phyloP scores from a whole-genome alignment of 2,329 filamentous ascomycete species.

The Monilinia aucupariae region DNA sequence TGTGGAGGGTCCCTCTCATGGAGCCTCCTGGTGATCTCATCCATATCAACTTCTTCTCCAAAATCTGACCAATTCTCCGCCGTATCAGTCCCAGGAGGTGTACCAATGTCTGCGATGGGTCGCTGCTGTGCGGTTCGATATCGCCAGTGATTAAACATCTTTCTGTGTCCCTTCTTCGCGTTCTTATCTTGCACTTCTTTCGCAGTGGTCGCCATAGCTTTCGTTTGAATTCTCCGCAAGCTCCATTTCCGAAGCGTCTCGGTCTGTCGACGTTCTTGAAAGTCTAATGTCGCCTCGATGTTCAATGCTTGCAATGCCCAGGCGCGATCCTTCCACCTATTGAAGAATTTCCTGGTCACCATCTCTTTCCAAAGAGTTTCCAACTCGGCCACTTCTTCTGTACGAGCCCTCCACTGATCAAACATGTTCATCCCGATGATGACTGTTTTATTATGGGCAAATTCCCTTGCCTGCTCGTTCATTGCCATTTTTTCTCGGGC shows the following conservation, averaged over 20 bases:
- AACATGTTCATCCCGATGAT: conserved; percentile 32
- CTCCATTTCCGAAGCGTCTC: conserved; percentile 34
- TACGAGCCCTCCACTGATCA: conserved; percentile 32
- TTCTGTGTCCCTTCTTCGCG: conserved; percentile 33
- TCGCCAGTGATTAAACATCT: conserved; percentile 34
- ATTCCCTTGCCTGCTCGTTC: conserved; percentile 30
- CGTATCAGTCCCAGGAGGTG: conserved; percentile 21
- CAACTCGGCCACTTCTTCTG: conserved; percentile 30
- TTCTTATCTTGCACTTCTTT: conserved; percentile 33
- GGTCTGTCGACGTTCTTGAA: conserved; percentile 29
- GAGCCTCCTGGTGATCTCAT: conserved; percentile 24
- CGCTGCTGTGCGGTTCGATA: conserved; percentile 28
- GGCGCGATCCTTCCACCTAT: conserved; percentile 28
- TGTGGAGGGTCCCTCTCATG: conserved; percentile 19
- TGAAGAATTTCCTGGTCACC: conserved; percentile 28
- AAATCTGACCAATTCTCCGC: conserved; percentile 33
- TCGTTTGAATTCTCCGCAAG: conserved; percentile 28
- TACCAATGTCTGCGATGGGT: conserved; percentile 17
- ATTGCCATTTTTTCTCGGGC: conserved; percentile 27
- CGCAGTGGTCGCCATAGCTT: conserved; percentile 29
- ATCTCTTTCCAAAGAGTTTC: conserved; percentile 26
- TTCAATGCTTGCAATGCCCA: conserved; percentile 26
- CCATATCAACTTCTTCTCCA: conserved; percentile 28
- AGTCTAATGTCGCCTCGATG: conserved; percentile 29
- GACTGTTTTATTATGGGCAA: conserved; percentile 27